Base-by-base conservation (phyloP, 2,329 filamentous ascomycete species). In the Colletotrichum sp. region DNA sequence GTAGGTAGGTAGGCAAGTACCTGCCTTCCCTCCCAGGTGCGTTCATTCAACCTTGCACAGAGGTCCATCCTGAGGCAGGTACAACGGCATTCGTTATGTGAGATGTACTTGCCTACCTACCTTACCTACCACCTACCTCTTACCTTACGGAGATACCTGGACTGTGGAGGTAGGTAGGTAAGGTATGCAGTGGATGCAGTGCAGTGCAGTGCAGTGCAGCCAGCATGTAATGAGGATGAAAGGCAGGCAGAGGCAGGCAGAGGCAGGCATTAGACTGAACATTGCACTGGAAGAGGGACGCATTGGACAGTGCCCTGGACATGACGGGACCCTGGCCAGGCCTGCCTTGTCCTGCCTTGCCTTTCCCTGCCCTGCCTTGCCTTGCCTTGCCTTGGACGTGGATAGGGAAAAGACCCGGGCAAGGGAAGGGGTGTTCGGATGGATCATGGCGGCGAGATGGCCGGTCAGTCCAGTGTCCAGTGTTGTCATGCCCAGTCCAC, bases 401-500 rank as follows among this genome's bases (percentile, higher is more conserved):
- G 63, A 26, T 21, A 61, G 43, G 43, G 43, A 52, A 52, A 52
- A 52, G 43, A 30, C 55, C 26, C 55, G 28, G 15, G 59, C n/a
- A 10, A 60, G 55, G 68, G 68, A 63, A 75, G 39, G 68, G 48
- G 60, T 55, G 67, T 74, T 74, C 61, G 39, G 72, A 72, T 72
- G 61, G 68, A 72, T 67, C 72, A 71, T 52, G 43, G 43, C 61
- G 68, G 66, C 71, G 71, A 68, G 39, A 73, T 70, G 71, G 65
- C 48, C 60, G 67, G 68, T 30, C 57, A 60, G 57, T 55, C 43
- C 43, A 48, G 43, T 15, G 57, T 55, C 43, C 43, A 48, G 43
- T 15, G n/a, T 66, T 66, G 26, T 61, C 59, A 60, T 30, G 39
- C 12, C 55, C 55, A 28, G 55, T 59, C 55, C 55, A 59, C 55